Evolutionary conservation across 208 protist genomes (phyloP).

Genomic region (Phytomonas serpens): DNA sequence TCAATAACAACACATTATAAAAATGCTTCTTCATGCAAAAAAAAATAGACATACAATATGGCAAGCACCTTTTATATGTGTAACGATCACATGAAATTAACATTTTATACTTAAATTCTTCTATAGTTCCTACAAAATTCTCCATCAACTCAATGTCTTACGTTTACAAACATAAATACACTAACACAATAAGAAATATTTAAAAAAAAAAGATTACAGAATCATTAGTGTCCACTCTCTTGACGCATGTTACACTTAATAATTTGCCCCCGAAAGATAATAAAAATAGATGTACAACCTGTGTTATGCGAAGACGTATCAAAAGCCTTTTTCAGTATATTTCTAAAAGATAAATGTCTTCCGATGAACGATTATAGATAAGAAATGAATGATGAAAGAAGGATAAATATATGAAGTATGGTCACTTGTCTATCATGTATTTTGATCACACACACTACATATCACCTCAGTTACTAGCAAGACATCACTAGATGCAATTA

Average conservation of each 20-base stretch:
- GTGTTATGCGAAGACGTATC: background rate
- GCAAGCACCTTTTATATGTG: background rate
- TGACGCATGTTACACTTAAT: background rate
- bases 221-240: background rate
- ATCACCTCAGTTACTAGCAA: background rate
- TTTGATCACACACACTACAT: background rate
- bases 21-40: background rate
- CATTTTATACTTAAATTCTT: constrained; percentile 1
- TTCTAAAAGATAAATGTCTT: constrained; percentile 3
- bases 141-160: background rate
- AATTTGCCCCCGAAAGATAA: background rate
- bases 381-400: background rate
- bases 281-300: constrained; percentile 4
- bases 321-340: constrained; percentile 6
- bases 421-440: background rate
- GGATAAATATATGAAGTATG: background rate
- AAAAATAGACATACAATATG: background rate
- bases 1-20: background rate
- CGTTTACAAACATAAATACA: background rate
- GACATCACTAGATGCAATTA: background rate
- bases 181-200: background rate
- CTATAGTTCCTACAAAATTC: background rate
- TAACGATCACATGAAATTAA: constrained; percentile 5
- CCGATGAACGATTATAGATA: background rate
- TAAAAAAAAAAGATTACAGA: background rate